Evolutionary conservation across 768 basidiomycete species (phyloP), one percentile per base, ranked within the genome.

Genomic region (Russula sp.): DNA sequence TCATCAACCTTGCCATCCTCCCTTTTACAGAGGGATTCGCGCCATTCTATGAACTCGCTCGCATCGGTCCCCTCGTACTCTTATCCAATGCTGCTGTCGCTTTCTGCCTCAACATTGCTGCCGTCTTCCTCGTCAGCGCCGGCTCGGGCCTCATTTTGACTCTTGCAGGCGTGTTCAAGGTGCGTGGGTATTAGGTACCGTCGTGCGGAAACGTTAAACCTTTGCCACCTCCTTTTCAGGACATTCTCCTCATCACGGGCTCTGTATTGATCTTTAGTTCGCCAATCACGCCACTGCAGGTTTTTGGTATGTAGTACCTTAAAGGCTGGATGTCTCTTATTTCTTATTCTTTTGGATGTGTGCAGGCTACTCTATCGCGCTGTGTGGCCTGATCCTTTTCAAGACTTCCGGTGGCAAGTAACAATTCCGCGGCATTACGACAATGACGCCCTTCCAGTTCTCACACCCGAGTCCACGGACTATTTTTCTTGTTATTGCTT

Each of bases 91-190:
- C 96, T 0, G 73, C 77, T 50, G 82, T 93, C 37, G 95, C 96
- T 0, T 95, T 98, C 78, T 77, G 87, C 42, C 80, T 97, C 65
- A 97, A 98, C 71, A 81, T 97, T 45, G 91, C 95, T 1, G 94
- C 95, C 10, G 95, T 98, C 20, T 98, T 95, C 78, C 80, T 98
- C 69, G 93, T 97, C 39, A 84, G 93, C 48, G 89, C 86, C 0
- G 94, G 88, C 16, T 89, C 88, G 54, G 93, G 94, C 2, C 79
- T 98, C 63, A 84, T 97, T 20, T 78, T 98, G 67, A 98, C 95
- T 2, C 82, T 98, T 4, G 94, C 95, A 2, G 95, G 95, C 16
- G 94, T 98, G 31, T 87, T 94, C 76, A 95, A 95, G 82, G 87
- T 88, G 69, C 47, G 78, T 22, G 6, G 32, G 13, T 57, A 2